A percentile compares a stretch with the other conserved stretches of the same genome.
Evolutionary conservation across 805 yeast species (phyloP).

Genomic region (Yamadazyma endophytica): DNA sequence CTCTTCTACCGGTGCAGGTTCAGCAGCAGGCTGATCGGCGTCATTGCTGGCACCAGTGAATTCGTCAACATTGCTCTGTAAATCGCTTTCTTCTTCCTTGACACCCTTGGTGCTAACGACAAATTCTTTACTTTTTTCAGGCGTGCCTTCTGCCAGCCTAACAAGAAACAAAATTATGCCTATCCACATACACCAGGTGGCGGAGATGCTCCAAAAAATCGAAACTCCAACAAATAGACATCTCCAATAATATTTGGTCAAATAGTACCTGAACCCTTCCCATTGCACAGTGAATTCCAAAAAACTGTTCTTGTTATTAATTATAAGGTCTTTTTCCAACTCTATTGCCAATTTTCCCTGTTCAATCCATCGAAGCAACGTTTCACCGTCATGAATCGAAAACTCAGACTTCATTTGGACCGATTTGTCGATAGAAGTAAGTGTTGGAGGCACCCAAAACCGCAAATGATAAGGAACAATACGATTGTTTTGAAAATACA

Average conservation of each 20-base stretch:
- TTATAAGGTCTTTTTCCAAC: slow-evolving; percentile 6
- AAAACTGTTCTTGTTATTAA: slow-evolving; percentile 13
- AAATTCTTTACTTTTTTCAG: background rate
- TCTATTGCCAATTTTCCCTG: background rate
- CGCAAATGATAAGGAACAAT: slow-evolving; percentile 33
- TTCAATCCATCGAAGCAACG: background rate
- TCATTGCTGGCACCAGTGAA: no score
- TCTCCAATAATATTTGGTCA: slow-evolving; percentile 29
- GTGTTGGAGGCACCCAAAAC: slow-evolving; percentile 33
- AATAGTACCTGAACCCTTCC: slow-evolving; percentile 39
- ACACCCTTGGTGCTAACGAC: background rate
- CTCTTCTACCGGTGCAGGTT: background rate
- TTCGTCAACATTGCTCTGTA: no score
- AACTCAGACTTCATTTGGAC: slow-evolving; percentile 5
- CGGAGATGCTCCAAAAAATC: slow-evolving; percentile 33
- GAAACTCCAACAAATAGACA: slow-evolving; percentile 33
- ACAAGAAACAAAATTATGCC: slow-evolving; percentile 9
- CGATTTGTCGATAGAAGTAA: slow-evolving; percentile 14
- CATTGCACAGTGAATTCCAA: slow-evolving; percentile 29
- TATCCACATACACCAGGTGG: slow-evolving; percentile 24
- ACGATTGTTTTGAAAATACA: slow-evolving; percentile 26
- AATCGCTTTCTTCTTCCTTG: no score
- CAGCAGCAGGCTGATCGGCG: no score
- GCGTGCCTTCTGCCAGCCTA: background rate
- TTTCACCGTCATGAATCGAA: background rate